Base-by-base conservation (phyloP, 1,139 yeast genomes). In the Pichia kudriavzevii region DNA sequence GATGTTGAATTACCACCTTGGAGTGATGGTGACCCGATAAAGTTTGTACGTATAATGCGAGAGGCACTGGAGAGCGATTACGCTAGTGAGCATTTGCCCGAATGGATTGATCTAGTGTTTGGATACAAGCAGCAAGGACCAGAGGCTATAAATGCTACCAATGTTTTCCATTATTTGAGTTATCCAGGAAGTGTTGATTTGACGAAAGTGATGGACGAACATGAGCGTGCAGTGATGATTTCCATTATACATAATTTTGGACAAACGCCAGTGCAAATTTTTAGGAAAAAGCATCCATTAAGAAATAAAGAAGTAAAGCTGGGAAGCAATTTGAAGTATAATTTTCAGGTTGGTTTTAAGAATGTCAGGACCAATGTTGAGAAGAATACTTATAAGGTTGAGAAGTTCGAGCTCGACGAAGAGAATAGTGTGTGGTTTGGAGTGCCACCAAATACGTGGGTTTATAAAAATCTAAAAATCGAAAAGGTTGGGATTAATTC, bases 171-270 rank as follows among this genome's bases (percentile, higher is more conserved):
- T 56, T 82, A 78, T 52, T 63, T 80, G 41, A 82, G 94, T 32
- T 84, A 84, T 51, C 78, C 78, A 37, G 95, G 95, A 1, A 84
- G 88, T 0, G 77, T 83, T 17, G 75, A 84, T 52, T 60, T 84
- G 36, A 94, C 82, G 45, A 67, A 65, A 23, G 78, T 84, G 30
- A 66, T 70, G 40, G 88, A 84, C 52, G 84, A 77, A 25, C 64
- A 71, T 42, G 94, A 84, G 53, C 69, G 79, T 43, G 65, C 76
- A 25, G 91, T 94, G 1, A 69, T 79, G 2, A 79, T 84, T 21
- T 88, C 94, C 2, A 80, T 81, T 52, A 84, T 84, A 31, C 88
- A 84, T 52, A 84, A 84, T 55, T 84, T 84, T 63, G 95, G 95
- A 0, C 95, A 84, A 53, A 84, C 94, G 0, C 95, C 95, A 1